phyloP scores from a whole-genome alignment of 2,329 filamentous ascomycete genomes.

The Ceratocystis eucalypticola region DNA sequence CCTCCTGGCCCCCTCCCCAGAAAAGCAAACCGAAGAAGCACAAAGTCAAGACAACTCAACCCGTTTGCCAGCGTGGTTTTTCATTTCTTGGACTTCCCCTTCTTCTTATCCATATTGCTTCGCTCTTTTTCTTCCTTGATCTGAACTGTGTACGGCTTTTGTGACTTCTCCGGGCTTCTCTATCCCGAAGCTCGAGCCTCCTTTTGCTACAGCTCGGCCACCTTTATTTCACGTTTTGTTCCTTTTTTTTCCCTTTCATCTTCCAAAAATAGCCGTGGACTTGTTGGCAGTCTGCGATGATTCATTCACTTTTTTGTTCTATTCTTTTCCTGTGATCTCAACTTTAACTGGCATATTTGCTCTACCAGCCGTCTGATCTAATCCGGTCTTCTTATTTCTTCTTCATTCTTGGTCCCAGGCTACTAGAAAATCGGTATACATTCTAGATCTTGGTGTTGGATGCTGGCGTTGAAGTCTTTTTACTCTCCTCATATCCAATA shows the following conservation, averaged over 20 bases:
- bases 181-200: not conserved
- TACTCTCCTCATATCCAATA: not conserved
- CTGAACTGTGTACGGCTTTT: not conserved
- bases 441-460: not conserved
- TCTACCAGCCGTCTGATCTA: not conserved
- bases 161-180: not conserved
- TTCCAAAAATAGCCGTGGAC: not conserved
- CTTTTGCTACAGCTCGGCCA: not conserved
- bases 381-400: not conserved
- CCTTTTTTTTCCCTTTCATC: constrained; percentile 8
- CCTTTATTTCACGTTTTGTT: not conserved
- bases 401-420: not conserved
- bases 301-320: constrained; percentile 10
- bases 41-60: not conserved
- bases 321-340: constrained; percentile 6
- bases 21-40: not conserved
- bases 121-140: not conserved
- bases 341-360: not conserved
- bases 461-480: not conserved
- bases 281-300: constrained; percentile 1
- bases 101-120: not conserved
- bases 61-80: not conserved
- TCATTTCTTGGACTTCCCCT: constrained; percentile 1
- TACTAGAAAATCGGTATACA: not conserved
- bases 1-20: not conserved